Conservation (phyloP, 2,329 filamentous ascomycete genomes). For the Pseudogymnoascus destructans region DNA sequence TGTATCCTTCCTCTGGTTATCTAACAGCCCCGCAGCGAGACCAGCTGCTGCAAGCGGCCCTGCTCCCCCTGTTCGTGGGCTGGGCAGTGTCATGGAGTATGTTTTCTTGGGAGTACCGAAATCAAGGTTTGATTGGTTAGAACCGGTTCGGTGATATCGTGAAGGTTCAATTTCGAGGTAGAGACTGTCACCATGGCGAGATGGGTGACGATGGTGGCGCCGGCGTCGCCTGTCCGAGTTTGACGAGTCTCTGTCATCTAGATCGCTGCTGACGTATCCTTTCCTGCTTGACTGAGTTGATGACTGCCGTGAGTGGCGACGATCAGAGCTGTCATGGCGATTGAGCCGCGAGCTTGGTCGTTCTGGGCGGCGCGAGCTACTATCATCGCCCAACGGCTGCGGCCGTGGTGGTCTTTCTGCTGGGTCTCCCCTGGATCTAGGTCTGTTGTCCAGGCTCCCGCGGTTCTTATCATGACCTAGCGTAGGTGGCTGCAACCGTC, state of each 20-base stretch:
- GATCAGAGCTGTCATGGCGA: slow-evolving; percentile 13
- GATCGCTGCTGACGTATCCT: slow-evolving; percentile 14
- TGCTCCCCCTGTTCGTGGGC: background rate
- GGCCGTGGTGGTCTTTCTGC: slow-evolving; percentile 20
- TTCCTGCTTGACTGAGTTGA: slow-evolving; percentile 15
- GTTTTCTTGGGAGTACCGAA: slow-evolving; percentile 3
- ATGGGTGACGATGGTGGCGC: slow-evolving; percentile 10
- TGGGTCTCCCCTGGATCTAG: slow-evolving; percentile 15
- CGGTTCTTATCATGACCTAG: slow-evolving; percentile 16
- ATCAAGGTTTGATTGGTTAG: background rate
- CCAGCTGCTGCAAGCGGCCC: background rate
- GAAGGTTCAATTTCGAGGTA: slow-evolving; percentile 14
- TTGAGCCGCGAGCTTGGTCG: slow-evolving; percentile 15
- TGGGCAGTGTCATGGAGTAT: background rate
- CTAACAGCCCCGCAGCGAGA: background rate
- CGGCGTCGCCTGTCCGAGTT: slow-evolving; percentile 19
- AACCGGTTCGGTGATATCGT: slow-evolving; percentile 14
- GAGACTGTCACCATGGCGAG: slow-evolving; percentile 10
- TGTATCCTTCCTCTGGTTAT: slow-evolving; percentile 18
- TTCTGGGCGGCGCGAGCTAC: slow-evolving; percentile 14
- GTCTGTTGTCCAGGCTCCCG: slow-evolving; percentile 14
- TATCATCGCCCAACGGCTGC: slow-evolving; percentile 19
- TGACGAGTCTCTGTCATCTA: slow-evolving; percentile 22
- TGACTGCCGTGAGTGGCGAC: slow-evolving; percentile 17
- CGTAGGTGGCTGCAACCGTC: slow-evolving; percentile 13